Evolutionary conservation across 768 basidiomycete species (phyloP).

Genomic region (Hericium erinaceus): DNA sequence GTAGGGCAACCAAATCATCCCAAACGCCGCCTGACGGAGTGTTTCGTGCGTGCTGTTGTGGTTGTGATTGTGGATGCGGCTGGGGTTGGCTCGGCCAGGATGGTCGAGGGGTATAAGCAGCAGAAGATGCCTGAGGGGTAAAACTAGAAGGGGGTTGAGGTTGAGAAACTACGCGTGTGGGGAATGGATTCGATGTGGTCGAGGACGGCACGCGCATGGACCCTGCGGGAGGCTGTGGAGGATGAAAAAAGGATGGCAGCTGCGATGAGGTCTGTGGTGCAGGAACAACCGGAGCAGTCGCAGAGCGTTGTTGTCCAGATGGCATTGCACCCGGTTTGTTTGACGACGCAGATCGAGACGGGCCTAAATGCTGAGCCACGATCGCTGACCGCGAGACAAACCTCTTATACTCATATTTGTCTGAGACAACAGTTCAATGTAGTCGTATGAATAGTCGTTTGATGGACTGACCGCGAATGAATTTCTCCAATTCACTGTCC

Average conservation of each 20-base stretch:
- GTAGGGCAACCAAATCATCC: slow-evolving; percentile 19
- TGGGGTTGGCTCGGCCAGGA: not conserved
- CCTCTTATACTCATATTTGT: slow-evolving; percentile 71
- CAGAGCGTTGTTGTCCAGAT: slow-evolving; percentile 8
- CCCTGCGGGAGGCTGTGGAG: slow-evolving; percentile 1
- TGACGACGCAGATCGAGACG: slow-evolving; percentile 20
- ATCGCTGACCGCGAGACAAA: slow-evolving; percentile 33
- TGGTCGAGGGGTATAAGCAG: no score
- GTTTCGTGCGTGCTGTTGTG: not conserved
- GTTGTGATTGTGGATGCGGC: slow-evolving; percentile 2
- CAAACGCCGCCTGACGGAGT: slow-evolving; percentile 10
- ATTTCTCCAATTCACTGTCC: slow-evolving; percentile 86
- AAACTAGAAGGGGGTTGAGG: slow-evolving; percentile 17
- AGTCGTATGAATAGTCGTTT: not conserved
- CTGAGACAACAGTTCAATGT: slow-evolving; percentile 26
- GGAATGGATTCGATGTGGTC: slow-evolving; percentile 3
- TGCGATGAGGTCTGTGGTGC: slow-evolving; percentile 1
- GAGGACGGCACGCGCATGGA: not conserved
- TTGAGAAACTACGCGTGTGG: slow-evolving; percentile 27
- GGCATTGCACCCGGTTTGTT: slow-evolving; percentile 4
- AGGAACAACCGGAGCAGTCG: slow-evolving; percentile 13
- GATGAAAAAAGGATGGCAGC: not conserved
- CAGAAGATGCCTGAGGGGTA: not conserved
- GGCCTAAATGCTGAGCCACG: slow-evolving; percentile 22
- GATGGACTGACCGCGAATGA: slow-evolving; percentile 63